Evolutionary conservation across 2,329 filamentous ascomycete genomes (phyloP), one percentile per base, ranked within the genome.

Genomic region (Graphilbum ipis-grandicollis): DNA sequence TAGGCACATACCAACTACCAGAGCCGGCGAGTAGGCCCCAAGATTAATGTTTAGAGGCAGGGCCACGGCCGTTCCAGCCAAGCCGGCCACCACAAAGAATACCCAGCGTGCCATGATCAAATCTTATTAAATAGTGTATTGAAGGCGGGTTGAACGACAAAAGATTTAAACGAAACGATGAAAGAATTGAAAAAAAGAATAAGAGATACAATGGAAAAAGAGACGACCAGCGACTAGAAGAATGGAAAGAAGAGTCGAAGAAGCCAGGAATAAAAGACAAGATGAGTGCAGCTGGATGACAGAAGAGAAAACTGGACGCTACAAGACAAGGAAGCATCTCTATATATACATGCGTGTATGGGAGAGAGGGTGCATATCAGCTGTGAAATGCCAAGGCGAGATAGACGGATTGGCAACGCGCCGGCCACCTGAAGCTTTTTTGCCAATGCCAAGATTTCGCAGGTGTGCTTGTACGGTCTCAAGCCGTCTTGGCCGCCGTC

Each of bases 21-120:
- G 51, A 44, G 58, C 58, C 9, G 58, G 58, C 2, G 58, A 60
- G 47, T 60, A 60, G 29, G 58, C 58, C 28, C 58, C 58, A 32
- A 60, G 55, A 52, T 60, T 61, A 47, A 61, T 60, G 39, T 47
- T 47, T 19, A 47, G 39, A 10, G 45, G 45, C 4, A 46, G 39
- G 26, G 42, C 44, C 7, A 23, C 14, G 38, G 39, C 41, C 34
- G 43, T 19, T 31, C 41, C 36, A 39, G 38, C 41, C 32, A 44
- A 36, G 34, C 31, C 14, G n/a, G 31, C 31, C 31, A 38, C n/a
- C n/a, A 19, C 14, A 22, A 19, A 28, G 23, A 37, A 32, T 12
- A 37, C n/a, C 23, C 39, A 47, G 17, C 36, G 41, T 31, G 44
- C 43, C 45, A 47, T 47, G 9, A 30, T 45, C 35, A 25, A 30